Base-by-base conservation (phyloP, 2,329 filamentous ascomycete species). In the Graphilbum fragrans region DNA sequence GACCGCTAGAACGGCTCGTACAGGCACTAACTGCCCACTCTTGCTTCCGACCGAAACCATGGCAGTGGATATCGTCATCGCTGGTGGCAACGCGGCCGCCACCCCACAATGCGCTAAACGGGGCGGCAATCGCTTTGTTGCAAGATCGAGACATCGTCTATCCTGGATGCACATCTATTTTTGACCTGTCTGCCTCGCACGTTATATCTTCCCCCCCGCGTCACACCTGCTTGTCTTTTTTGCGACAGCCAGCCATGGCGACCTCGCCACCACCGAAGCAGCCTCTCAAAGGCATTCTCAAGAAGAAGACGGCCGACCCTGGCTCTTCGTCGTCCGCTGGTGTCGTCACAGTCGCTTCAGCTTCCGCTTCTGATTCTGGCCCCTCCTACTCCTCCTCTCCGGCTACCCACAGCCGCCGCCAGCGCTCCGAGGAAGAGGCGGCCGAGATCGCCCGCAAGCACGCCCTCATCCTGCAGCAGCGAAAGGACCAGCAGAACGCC, bases 391-490 rank as follows among this genome's bases (percentile, higher is more conserved):
- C 25, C 12, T 27, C 25, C 8, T 27, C 25, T 14, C n/a, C 14
- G 44, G 38, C 38, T 33, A 50, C 34, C 45, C 52, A 42, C 52
- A 57, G 32, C 52, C 56, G 39, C 45, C 53, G 45, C 47, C 41
- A 49, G 56, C 63, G 44, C 59, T 60, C 41, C 58, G 49, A 51
- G 45, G 55, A 61, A 47, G 53, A 67, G 36, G 64, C 65, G 53
- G 69, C 64, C 42, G 67, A 80, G 45, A 72, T 86, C 42, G 90
- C 87, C 38, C 64, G 92, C 45, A 76, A 86, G 53, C 87, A 95
- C 65, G 90, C 90, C 34, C 73, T 73, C 50, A 75, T 86, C 41
- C 78, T 95, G 39, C 83, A 94, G 60, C 72, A 85, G 51, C 84
- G 83, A 54, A 93, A 90, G 59, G 76, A 83, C 38, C 70, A 84